Evolutionary conservation across 768 basidiomycete genomes (phyloP), one percentile per base, ranked within the genome.

Genomic region (Amanita exitialis): DNA sequence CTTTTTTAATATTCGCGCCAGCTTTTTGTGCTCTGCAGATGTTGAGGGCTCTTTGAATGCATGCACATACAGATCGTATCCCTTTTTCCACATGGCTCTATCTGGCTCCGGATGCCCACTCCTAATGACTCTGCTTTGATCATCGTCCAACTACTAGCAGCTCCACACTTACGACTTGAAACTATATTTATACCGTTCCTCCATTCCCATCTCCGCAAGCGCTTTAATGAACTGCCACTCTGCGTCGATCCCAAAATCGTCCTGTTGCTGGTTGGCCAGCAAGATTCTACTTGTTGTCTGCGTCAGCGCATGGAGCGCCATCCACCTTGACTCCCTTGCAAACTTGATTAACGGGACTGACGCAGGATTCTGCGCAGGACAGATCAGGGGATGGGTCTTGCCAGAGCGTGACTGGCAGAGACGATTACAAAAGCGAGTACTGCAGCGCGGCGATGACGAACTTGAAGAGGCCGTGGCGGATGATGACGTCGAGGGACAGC

Each of bases 141-240:
- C 7, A 44, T 32, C 32, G 41, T 42, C 23, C 25, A 12, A 25
- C 16, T 13, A 34, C 8, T 23, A 49, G n/a, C 25, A 36, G 42
- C 13, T 35, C 34, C 52, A 35, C 39, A 65, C 72, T 43, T 54
- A 75, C 75, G 66, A 64, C 52, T 68, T 70, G 58, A 74, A 77
- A 53, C 75, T 76, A 57, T 73, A 69, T 55, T 73, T 73, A 46
- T 73, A 70, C 50, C 81, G 66, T 37, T 89, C 82, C 63, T 88
- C 83, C 77, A 91, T 78, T 16, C 83, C 83, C 47, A 92, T 69
- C 53, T 77, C 82, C 3, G 91, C 91, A 47, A 90, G 70, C 10
- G 80, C 71, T 4, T 66, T 65, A 38, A 88, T 66, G 18, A 79
- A 70, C 13, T 73, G 67, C 74, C 79, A 77, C 56, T 86, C 80